phyloP scores from a whole-genome alignment of 805 yeast genomes.

The Myxozyma melibiosi region DNA sequence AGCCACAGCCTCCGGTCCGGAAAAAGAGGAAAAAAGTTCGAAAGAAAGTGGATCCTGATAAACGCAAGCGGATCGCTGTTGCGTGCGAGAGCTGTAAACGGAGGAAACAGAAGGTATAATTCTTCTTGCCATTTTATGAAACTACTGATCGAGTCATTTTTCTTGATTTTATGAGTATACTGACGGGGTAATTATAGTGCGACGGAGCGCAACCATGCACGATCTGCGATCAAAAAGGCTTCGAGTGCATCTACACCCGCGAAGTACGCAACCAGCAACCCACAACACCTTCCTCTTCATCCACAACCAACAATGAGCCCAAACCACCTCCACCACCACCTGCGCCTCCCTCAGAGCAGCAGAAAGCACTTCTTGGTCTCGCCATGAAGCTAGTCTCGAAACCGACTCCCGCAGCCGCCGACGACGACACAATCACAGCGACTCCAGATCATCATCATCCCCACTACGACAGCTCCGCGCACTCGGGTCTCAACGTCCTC shows the following conservation, averaged over 20 bases:
- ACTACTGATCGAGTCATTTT: too few species aligned
- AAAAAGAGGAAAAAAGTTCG: constrained; percentile 12
- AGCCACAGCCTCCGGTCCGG: neutral
- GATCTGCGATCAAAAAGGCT: constrained; percentile 41
- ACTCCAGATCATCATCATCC: too few species aligned
- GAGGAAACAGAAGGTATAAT: constrained; percentile 42
- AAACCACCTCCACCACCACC: too few species aligned
- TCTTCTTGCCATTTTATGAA: too few species aligned
- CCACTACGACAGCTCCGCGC: too few species aligned
- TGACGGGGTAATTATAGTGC: constrained; percentile 30
- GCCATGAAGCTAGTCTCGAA: too few species aligned
- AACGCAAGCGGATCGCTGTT: constrained; percentile 48
- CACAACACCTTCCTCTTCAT: neutral
- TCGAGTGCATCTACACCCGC: constrained; percentile 37
- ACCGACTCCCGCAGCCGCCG: neutral
- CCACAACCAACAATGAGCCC: neutral
- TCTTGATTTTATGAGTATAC: constrained; percentile 14
- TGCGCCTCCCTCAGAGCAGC: too few species aligned
- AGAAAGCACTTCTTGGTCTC: too few species aligned
- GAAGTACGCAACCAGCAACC: neutral
- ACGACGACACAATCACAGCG: neutral
- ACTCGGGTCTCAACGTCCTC: neutral
- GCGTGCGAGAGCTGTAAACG: constrained; percentile 53
- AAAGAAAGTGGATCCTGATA: constrained; percentile 32
- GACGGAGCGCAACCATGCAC: constrained; percentile 44